phyloP scores from a whole-genome alignment of 1,284 basidiomycete species.

The Amylostereum areolatum region DNA sequence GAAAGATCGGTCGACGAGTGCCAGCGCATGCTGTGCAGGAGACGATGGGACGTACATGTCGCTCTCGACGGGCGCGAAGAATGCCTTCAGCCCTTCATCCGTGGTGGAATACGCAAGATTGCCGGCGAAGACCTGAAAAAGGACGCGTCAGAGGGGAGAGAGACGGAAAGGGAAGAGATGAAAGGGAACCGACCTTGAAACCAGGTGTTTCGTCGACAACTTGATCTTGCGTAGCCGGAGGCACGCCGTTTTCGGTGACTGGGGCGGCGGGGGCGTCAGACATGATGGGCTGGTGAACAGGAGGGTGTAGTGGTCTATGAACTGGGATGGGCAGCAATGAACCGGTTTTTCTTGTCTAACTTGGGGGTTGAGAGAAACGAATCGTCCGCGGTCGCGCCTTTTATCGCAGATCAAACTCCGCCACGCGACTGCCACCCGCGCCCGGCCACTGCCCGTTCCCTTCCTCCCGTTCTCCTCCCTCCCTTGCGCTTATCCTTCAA shows the following conservation, averaged over 20 bases:
- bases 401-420: too few species aligned
- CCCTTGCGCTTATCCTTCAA: too few species aligned
- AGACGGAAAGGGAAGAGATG: conserved; percentile 12
- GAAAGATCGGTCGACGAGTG: conserved; percentile 10
- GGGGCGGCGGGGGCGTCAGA: conserved; percentile 80
- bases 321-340: conserved; percentile 56
- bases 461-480: too few species aligned
- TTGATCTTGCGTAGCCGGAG: conserved; percentile 64
- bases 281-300: conserved; percentile 60
- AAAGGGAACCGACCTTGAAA: conserved; percentile 53
- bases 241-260: conserved; percentile 73
- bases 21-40: conserved; percentile 12
- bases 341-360: conserved; percentile 77
- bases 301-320: conserved; percentile 37
- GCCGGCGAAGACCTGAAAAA: conserved; percentile 72
- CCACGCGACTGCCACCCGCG: too few species aligned
- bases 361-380: conserved; percentile 61
- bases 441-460: too few species aligned
- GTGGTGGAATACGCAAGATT: conserved; percentile 85
- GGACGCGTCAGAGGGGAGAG: conserved; percentile 12
- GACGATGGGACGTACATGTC: conserved; percentile 68
- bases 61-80: conserved; percentile 76
- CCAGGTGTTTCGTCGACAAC: conserved; percentile 62
- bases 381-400: conserved; percentile 9
- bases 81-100: conserved; percentile 85